Base-by-base conservation (phyloP, 768 basidiomycete species). In the Leccinellum luteum region DNA sequence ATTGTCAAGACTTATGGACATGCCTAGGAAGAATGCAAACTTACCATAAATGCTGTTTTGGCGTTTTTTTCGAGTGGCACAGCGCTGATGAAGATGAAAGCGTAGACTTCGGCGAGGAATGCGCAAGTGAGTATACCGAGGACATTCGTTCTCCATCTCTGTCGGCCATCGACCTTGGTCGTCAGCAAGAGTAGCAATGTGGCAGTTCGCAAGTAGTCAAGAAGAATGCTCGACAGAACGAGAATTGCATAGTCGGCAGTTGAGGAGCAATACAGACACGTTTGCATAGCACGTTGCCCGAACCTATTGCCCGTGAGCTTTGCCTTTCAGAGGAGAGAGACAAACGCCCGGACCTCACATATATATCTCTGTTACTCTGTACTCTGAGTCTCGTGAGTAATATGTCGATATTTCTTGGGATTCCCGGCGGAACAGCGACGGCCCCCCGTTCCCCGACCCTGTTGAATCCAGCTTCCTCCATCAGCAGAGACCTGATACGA, bases 201-300 rank as follows among this genome's bases (percentile, higher is more conserved):
- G 15, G 79, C 77, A 54, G 84, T 81, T 21, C 80, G 79, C 57
- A 89, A 70, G 62, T 90, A 90, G 34, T 82, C 78, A 10, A 87
- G 74, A 21, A 86, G 67, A 19, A 81, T 75, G 7, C 74, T 71
- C 1, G 86, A 82, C 25, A 87, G 66, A 7, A 81, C 78, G 66
- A 81, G 86, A 13, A 87, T 69, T 9, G 78, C 78, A 66, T 81
- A 90, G 56, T 90, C 88, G 27, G 79, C 69, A 51, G 76, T 76
- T 14, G 84, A 81, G 21, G 76, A 78, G 69, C 89, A 91, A 66
- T 85, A 83, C n/a, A 77, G 77, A 71, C 89, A 91, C 8, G 77
- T 79, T 47, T 83, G 75, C 15, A 91, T 70, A 5, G 82, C 81
- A 27, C 78, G 69, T 69, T 91, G 89, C 23, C 89, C 89, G 58